Conservation (phyloP, 2,329 filamentous ascomycete genomes). For the Cercospora sp. region DNA sequence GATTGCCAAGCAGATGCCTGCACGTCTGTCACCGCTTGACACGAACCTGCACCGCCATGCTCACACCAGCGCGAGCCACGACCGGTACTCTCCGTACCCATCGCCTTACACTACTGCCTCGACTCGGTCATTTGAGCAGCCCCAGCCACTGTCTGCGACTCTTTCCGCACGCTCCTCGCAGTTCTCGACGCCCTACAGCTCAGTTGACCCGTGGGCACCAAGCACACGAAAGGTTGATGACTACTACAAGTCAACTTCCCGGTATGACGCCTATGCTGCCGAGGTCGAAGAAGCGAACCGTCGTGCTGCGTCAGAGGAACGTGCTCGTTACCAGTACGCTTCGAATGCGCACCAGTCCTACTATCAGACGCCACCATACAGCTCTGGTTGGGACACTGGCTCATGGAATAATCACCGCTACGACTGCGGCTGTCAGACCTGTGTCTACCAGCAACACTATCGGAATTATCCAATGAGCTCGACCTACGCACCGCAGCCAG, state of each 20-base stretch:
- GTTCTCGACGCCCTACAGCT: slow-evolving; percentile 37
- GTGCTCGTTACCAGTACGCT: slow-evolving; percentile 36
- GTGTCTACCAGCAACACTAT: slow-evolving; percentile 39
- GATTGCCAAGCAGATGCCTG: slow-evolving; percentile 35
- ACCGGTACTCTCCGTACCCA: slow-evolving; percentile 44
- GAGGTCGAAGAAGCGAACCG: slow-evolving; percentile 37
- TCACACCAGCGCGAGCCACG: slow-evolving; percentile 46
- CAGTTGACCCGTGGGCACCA: slow-evolving; percentile 37
- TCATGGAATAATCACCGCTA: slow-evolving; percentile 39
- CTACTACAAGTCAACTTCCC: slow-evolving; percentile 38
- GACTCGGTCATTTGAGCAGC: slow-evolving; percentile 31
- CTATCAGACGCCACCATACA: slow-evolving; percentile 35
- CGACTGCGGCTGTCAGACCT: slow-evolving; percentile 40
- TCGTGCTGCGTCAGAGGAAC: slow-evolving; percentile 35
- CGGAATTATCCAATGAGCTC: slow-evolving; percentile 38
- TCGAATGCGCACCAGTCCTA: slow-evolving; percentile 30
- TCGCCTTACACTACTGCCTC: slow-evolving; percentile 36
- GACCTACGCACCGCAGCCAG: slow-evolving; percentile 27
- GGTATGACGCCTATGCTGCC: slow-evolving; percentile 31
- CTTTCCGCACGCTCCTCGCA: slow-evolving; percentile 36
- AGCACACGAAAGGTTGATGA: slow-evolving; percentile 36
- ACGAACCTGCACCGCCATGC: slow-evolving; percentile 60
- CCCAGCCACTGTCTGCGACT: slow-evolving; percentile 13
- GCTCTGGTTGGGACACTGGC: slow-evolving; percentile 37
- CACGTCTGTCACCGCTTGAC: slow-evolving; percentile 61